Percentiles rank a stretch among this genome's conserved stretches.
phyloP scores from a whole-genome alignment of 805 yeast species.

The Starmerella bombicola region DNA sequence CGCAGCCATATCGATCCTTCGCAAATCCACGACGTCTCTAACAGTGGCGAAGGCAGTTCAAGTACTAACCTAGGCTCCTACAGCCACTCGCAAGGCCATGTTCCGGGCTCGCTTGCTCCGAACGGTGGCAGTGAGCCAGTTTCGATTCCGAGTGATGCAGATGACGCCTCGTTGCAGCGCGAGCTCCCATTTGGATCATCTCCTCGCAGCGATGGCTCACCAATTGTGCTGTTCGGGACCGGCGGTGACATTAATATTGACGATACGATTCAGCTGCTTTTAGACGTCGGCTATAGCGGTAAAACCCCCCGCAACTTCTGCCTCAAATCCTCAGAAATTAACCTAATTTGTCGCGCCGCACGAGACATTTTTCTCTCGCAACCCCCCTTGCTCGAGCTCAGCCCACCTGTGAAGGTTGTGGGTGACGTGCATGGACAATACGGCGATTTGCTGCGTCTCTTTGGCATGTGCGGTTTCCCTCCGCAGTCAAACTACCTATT shows the following conservation, averaged over 20 bases:
- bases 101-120: background rate
- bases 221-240: constrained; percentile 28
- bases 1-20: constrained; percentile 6
- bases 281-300: constrained; percentile 94
- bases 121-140: constrained; percentile 1
- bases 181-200: constrained; percentile 23
- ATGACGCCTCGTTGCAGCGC: constrained; percentile 11
- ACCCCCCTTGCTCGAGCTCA: constrained; percentile 76
- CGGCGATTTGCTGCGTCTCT: constrained; percentile 76
- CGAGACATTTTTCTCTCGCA: constrained; percentile 82
- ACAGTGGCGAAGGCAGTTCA: constrained; percentile 1
- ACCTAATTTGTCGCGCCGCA: constrained; percentile 72
- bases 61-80: constrained; percentile 5
- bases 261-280: constrained; percentile 74
- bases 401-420: constrained; percentile 76
- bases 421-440: constrained; percentile 97
- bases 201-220: constrained; percentile 23
- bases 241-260: constrained; percentile 46
- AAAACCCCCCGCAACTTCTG: constrained; percentile 80
- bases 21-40: constrained; percentile 1
- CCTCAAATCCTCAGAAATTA: constrained; percentile 78
- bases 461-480: constrained; percentile 94
- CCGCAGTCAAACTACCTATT: constrained; percentile 86
- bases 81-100: background rate
- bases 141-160: constrained; percentile 4